Evolutionary conservation across 192 early-diverging fungal species (phyloP).

Genomic region (Endogone sp.): DNA sequence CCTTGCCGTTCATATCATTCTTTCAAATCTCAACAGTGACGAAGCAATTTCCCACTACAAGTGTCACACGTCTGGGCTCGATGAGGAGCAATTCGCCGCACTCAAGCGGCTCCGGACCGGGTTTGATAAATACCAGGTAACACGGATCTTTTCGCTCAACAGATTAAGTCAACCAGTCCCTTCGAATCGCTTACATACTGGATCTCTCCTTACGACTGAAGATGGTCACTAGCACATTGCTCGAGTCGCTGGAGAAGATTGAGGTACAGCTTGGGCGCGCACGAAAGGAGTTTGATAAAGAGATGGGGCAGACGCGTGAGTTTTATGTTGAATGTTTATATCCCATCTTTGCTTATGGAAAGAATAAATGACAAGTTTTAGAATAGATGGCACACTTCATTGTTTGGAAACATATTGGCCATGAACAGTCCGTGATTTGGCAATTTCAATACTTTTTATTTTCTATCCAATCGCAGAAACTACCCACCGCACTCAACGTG

Average conservation of each 20-base stretch:
- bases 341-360: too few species aligned
- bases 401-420: background rate
- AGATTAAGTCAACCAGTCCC: background rate
- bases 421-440: too few species aligned
- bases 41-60: background rate
- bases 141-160: background rate
- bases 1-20: background rate
- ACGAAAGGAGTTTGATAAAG: constrained; percentile 11
- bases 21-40: background rate
- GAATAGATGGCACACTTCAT: background rate
- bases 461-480: background rate
- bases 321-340: background rate
- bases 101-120: constrained; percentile 5
- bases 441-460: background rate
- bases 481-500: background rate
- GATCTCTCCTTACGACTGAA: background rate
- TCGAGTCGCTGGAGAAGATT: constrained; percentile 14
- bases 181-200: too few species aligned
- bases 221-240: constrained; percentile 1
- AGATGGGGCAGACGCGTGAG: constrained; percentile 8
- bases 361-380: background rate
- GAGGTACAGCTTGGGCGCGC: constrained; percentile 2
- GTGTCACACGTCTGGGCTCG: background rate
- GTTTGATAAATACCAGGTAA: constrained; percentile 19
- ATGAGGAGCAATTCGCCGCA: background rate